Evolutionary conservation across 768 basidiomycete species (phyloP), one percentile per base, ranked within the genome.

Genomic region (Pholiota molesta): DNA sequence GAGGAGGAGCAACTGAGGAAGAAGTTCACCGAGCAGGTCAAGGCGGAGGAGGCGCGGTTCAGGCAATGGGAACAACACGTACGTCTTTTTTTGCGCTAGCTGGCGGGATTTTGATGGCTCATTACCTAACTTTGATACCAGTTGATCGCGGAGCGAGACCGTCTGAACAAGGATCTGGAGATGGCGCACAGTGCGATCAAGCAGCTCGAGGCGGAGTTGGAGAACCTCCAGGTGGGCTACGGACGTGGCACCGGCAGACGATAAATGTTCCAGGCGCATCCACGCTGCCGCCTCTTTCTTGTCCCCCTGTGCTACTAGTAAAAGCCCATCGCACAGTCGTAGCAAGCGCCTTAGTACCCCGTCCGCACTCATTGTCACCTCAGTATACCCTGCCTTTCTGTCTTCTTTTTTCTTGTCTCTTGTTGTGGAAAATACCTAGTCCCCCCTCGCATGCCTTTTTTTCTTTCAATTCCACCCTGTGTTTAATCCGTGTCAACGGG

Each of bases 21-120:
- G 83, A 88, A 95, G 64, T 99, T 99, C 79, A 99, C 97, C 31
- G 97, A 99, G 78, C 97, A 99, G 81, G 97, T 99, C 85, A 99
- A 99, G 83, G 83, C 94, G 61, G 97, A 99, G 81, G 97, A 99
- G 74, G 85, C 92, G 13, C 84, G 97, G 63, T 99, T 99, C 85
- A 88, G 97, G 75, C 95, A 98, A 69, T 99, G 97, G 97, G 97
- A 99, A 75, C 94, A 97, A 79, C 95, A 97, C 77, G 94, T 96
- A 74, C 70, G 91, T 83, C 35, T 60, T 57, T 31, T 42, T 60
- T 39, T 44, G 39, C 61, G 62, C 42, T 62, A 65, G 58, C 69
- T 13, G 23, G 28, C 44, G 14, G 8, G 31, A 21, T 4, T 42
- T 52, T 7, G 9, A 26, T 6, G 28, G 19, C 59, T 65, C 42